Evolutionary conservation across 1,284 basidiomycete genomes (phyloP), one percentile per base, ranked within the genome.

Genomic region (Cutaneotrichosporon curvatum): DNA sequence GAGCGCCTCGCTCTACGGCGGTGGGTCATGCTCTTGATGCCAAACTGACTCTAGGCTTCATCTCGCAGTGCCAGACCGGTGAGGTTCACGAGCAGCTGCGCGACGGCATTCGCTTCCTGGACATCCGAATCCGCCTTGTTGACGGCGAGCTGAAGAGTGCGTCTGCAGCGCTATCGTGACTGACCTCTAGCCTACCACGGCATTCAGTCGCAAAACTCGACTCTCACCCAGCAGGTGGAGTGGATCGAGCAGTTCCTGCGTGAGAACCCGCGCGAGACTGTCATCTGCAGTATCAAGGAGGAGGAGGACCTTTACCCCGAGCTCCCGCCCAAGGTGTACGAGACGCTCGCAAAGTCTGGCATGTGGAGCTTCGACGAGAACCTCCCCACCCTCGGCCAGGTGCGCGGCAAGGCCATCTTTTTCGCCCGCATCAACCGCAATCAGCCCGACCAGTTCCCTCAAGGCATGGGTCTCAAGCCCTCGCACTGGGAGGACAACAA

Each of bases 281-380:
- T 92, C 36, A 76, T 92, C 31, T 80, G 89, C 72, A 88, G 82
- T 11, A 79, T 94, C 65, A 91, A 92, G 68, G 84, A 91, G 65
- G 89, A 92, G 66, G 81, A 57, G 14, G 63, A 66, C 22, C 51
- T 58, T n/a, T 50, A 50, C 38, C 53, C 57, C 60, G 60, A 54
- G 3, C 90, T 90, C 69, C 84, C 85, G 0, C 58, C 67, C 28
- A 66, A 81, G 11, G 83, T 91, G 12, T 71, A 79, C 33, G 82
- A 82, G 47, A 81, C 90, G 36, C 58, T 56, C 40, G 80, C 81
- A 10, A 80, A 81, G 9, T 57, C 71, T 28, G 78, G 75, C 6
- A 79, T 85, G 77, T 91, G 87, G 85, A 89, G 79, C 63, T 69
- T 91, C 25, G 79, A 85, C 58, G 83, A 89, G 60, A 72, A 82